Conservation (phyloP, 805 yeast species). For the Kodamaea leandrae region DNA sequence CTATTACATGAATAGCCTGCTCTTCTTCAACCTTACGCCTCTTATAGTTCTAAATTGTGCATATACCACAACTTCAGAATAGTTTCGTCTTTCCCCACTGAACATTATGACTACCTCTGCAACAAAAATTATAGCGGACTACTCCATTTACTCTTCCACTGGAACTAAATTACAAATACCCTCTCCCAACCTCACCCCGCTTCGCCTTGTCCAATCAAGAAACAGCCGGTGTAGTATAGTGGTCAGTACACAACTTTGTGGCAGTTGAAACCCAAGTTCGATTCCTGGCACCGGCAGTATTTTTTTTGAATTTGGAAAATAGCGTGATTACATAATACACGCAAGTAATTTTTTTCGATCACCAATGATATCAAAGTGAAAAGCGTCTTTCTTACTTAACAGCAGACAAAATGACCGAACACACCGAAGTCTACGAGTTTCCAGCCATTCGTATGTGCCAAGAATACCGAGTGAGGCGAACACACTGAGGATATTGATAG, state of each 20-base stretch:
- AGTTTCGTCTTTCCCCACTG: too few relatives aligned
- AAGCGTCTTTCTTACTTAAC: background rate
- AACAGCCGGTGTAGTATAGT: conserved; percentile 47
- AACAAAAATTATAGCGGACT: too few relatives aligned
- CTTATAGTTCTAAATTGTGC: too few relatives aligned
- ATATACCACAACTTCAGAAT: too few relatives aligned
- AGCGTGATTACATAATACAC: background rate
- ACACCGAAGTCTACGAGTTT: conserved; percentile 14
- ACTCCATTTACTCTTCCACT: too few relatives aligned
- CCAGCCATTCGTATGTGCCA: conserved; percentile 17
- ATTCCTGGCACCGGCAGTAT: conserved; percentile 49
- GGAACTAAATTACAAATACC: too few relatives aligned
- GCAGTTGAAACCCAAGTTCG: conserved; percentile 52
- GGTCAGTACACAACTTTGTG: conserved; percentile 51
- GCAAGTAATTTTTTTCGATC: conserved; percentile 5
- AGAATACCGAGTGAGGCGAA: background rate
- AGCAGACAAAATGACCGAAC: conserved; percentile 13
- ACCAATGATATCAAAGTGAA: conserved; percentile 11
- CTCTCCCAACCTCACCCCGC: too few relatives aligned
- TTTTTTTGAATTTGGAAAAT: too few relatives aligned
- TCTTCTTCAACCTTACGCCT: too few relatives aligned
- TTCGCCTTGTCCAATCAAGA: too few relatives aligned
- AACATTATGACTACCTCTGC: too few relatives aligned
- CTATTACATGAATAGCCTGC: too few relatives aligned
- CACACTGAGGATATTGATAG: background rate